Evolutionary conservation across 257 asterid genomes (phyloP), one percentile per base, ranked within the genome.

Genomic region (Solanum piurae): DNA sequence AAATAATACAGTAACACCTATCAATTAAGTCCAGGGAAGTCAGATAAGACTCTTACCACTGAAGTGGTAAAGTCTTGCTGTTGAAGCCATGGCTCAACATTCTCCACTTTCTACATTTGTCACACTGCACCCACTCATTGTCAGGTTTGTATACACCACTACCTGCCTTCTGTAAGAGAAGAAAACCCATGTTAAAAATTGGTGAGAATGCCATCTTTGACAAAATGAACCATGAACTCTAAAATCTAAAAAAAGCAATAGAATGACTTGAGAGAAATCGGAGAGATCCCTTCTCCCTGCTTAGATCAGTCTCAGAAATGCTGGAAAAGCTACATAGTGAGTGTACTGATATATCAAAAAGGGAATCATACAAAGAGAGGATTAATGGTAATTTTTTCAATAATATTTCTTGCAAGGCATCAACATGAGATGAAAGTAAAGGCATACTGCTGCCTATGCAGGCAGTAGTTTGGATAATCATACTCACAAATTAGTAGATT

Each of bases 31-130:
- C 25, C 11, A 25, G 37, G 27, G 14, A 12, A 40, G 44, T 21
- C 46, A 33, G 34, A 25, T 68, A 36, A 83, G 3, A 84, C 27
- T 55, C 44, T 12, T 89, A 95, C 98, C 98, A 94, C 85, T 95
- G 96, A 62, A 86, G 77, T 11, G 98, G 98, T 86, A 94, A 89
- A n/a, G 87, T 89, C 91, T 83, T 91, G 91, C 89, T 91, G 89
- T 90, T 91, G 89, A 93, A 93, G 60, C 91, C 95, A 72, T 89
- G 42, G 86, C n/a, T 89, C 86, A 95, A 75, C 91, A 87, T 90
- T 88, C 98, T 93, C 98, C 98, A 95, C 88, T 95, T 95, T 87
- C 98, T 92, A 91, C 98, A 95, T 91, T 94, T 94, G 92, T 94
- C 93, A 86, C 98, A 95, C 89, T 93, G 98, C 85, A 95, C 97